Evolutionary conservation across 73 alveolate genomes (phyloP), one percentile per base, ranked within the genome.

Genomic region (Strombidium stylifer): DNA sequence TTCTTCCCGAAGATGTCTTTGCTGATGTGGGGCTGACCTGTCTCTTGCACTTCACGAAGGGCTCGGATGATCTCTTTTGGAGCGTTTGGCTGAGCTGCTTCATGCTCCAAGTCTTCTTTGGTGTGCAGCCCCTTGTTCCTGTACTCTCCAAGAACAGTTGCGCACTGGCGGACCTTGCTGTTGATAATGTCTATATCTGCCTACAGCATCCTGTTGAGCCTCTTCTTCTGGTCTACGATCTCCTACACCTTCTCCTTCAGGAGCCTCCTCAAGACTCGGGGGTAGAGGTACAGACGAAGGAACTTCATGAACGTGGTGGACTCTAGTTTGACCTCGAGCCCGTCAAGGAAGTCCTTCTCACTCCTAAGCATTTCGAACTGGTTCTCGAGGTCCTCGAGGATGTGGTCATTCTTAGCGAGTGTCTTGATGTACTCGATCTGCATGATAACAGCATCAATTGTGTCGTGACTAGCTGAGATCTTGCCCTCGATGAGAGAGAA

Each of bases 281-380:
- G 90, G 42, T 58, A 79, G n/a, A 75, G 56, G 45, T 69, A 47
- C 15, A 79, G 50, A n/a, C 69, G 57, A 23, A 79, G 27, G 39
- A 47, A 79, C 46, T 54, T 46, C 20, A 1, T 14, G 25, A 69
- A 79, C 40, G 68, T 84, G 2, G 25, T 41, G 15, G 49, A 42
- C 15, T 35, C 32, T 1, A 79, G 68, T 20, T 45, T 58, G n/a
- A 79, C 34, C 18, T 23, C 57, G 35, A 79, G 52, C 6, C 66
- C 57, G 51, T 79, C 90, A 59, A 79, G 51, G 57, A 79, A 79
- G 58, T 68, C 70, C 54, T 79, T 79, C 67, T 84, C 57, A 28
- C 26, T 47, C 40, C 69, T 79, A 0, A 62, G 58, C 35, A 35
- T 52, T 31, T 79, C 90, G 21, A 65, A 35, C 52, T 46, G 24